phyloP scores from a whole-genome alignment of 2,329 filamentous ascomycete genomes.

The Onygenales sp. region DNA sequence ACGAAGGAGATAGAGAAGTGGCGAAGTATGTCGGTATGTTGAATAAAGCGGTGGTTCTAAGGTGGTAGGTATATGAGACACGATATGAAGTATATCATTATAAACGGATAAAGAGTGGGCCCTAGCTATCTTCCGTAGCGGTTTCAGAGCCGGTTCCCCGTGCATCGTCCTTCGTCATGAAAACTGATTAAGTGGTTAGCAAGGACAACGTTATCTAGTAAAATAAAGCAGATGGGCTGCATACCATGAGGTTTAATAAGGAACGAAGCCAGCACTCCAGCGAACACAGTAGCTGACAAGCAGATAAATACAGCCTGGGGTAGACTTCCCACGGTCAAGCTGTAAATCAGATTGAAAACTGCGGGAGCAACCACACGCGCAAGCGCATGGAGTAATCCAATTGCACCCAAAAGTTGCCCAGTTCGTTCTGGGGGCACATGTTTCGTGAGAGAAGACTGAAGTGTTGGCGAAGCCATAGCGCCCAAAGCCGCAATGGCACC shows the following conservation, averaged over 20 bases:
- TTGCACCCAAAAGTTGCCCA: slow-evolving; percentile 80
- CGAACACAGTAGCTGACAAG: slow-evolving; percentile 55
- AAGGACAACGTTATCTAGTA: neutral
- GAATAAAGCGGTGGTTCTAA: too few relatives aligned
- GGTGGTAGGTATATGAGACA: too few relatives aligned
- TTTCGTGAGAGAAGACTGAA: slow-evolving; percentile 79
- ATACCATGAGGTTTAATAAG: slow-evolving; percentile 66
- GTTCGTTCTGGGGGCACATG: slow-evolving; percentile 76
- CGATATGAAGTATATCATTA: too few relatives aligned
- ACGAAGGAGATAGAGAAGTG: too few relatives aligned
- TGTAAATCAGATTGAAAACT: slow-evolving; percentile 79
- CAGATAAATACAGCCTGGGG: slow-evolving; percentile 78
- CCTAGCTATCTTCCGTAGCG: too few relatives aligned
- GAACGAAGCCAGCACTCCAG: slow-evolving; percentile 58
- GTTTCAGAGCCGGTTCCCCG: too few relatives aligned
- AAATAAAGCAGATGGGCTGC: slow-evolving; percentile 18
- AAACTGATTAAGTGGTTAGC: neutral
- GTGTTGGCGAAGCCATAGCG: slow-evolving; percentile 73
- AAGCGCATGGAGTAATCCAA: slow-evolving; percentile 74
- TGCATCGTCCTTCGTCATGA: neutral
- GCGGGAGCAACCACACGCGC: slow-evolving; percentile 70
- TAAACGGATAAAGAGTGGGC: too few relatives aligned
- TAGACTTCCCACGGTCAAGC: slow-evolving; percentile 65
- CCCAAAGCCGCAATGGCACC: slow-evolving; percentile 69
- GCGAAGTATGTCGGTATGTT: too few relatives aligned